A percentile compares a stretch with the other conserved stretches of the same genome.
Conservation (phyloP, 768 basidiomycete genomes). For the Hygrocybe coccinea region DNA sequence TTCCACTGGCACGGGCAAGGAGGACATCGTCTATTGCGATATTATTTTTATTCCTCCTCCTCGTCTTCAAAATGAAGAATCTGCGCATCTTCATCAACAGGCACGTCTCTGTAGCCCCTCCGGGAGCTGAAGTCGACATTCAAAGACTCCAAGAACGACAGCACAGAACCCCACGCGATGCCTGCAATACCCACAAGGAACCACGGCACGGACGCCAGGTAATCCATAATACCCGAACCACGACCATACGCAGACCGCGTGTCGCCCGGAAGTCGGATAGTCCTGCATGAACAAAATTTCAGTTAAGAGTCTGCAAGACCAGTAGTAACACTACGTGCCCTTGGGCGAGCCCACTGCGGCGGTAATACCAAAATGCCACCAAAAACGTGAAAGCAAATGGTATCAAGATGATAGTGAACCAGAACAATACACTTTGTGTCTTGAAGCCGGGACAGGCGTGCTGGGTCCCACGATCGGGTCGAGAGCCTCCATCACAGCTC, state of each 20-base stretch:
- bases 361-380: constrained; percentile 79
- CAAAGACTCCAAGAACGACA: constrained; percentile 41
- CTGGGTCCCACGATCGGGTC: constrained; percentile 66
- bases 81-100: constrained; percentile 86
- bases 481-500: constrained; percentile 71
- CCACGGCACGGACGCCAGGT: constrained; percentile 85
- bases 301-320: constrained; percentile 6
- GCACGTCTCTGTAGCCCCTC: constrained; percentile 70
- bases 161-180: constrained; percentile 65
- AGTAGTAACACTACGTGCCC: constrained; percentile 50
- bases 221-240: constrained; percentile 51
- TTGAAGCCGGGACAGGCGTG: constrained; percentile 83
- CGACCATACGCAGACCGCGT: constrained; percentile 31
- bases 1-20: neutral
- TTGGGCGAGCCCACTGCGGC: constrained; percentile 61
- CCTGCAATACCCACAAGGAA: constrained; percentile 76
- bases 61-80: constrained; percentile 83
- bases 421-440: constrained; percentile 74
- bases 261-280: constrained; percentile 70
- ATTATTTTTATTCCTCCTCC: constrained; percentile 30
- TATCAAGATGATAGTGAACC: constrained; percentile 69
- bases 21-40: neutral
- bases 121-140: constrained; percentile 41
- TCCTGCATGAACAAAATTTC: constrained; percentile 38
- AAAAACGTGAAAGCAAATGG: constrained; percentile 76